A percentile compares a stretch with the other conserved stretches of the same genome.
Evolutionary conservation across 345 rosid genomes (phyloP).

Genomic region (Ceriops tagal): DNA sequence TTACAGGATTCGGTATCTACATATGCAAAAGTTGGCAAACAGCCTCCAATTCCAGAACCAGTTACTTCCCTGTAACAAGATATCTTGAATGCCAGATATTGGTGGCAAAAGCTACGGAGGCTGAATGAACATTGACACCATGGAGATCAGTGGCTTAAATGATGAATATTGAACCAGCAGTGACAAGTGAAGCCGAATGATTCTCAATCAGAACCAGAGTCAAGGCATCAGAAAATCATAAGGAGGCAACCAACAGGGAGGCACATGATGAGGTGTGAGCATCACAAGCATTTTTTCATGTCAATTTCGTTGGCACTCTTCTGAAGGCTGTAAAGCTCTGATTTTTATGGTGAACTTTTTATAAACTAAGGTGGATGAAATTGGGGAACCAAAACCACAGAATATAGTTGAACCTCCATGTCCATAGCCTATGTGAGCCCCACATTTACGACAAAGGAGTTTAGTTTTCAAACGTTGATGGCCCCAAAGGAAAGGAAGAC

Average conservation of each 20-base stretch:
- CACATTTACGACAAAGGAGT: slow-evolving; percentile 64
- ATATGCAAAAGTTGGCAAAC: slow-evolving; percentile 47
- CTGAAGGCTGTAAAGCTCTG: slow-evolving; percentile 51
- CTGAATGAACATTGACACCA: slow-evolving; percentile 51
- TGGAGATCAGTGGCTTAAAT: slow-evolving; percentile 42
- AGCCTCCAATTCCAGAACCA: slow-evolving; percentile 56
- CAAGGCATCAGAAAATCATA: slow-evolving; percentile 51
- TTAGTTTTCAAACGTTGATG: slow-evolving; percentile 42
- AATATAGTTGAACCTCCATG: slow-evolving; percentile 50
- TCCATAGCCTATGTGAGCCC: slow-evolving; percentile 59
- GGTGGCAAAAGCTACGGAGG: slow-evolving; percentile 34
- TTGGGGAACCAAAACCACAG: slow-evolving; percentile 51
- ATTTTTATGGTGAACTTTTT: slow-evolving; percentile 52
- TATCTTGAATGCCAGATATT: slow-evolving; percentile 48
- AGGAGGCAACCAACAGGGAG: slow-evolving; percentile 73
- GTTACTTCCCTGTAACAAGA: slow-evolving; percentile 45
- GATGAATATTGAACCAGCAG: slow-evolving; percentile 62
- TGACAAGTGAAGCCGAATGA: slow-evolving; percentile 77
- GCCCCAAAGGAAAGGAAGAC: slow-evolving; percentile 45
- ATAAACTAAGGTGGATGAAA: slow-evolving; percentile 34
- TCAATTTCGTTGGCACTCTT: slow-evolving; percentile 34
- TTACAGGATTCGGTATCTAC: slow-evolving; percentile 56
- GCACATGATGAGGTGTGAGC: slow-evolving; percentile 38
- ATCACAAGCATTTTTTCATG: slow-evolving; percentile 42
- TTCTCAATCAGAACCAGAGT: slow-evolving; percentile 43